A percentile compares a stretch with the other conserved stretches of the same genome.
These are phyloP conservation scores for Rhodotorula graminis DNA, from an alignment of 768 basidiomycete genomes.

Conservation along the genomic window DNA sequence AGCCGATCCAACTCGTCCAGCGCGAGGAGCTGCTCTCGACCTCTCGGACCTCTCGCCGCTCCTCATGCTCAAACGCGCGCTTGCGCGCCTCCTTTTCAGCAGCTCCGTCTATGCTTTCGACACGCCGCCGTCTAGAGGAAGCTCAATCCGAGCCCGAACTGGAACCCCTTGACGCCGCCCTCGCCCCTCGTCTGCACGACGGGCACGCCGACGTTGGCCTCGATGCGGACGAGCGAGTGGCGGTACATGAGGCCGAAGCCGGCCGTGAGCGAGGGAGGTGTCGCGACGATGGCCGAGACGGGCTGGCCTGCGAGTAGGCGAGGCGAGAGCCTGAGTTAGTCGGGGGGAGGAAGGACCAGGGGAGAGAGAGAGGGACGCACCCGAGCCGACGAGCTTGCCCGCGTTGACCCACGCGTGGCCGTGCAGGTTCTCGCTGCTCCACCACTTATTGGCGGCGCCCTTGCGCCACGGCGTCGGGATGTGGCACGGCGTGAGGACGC, in stretches of 20 bases:
- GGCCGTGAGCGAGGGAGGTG: slow-evolving; percentile 65
- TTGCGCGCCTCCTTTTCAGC: no score
- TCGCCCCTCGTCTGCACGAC: slow-evolving; percentile 66
- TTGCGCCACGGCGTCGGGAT: slow-evolving; percentile 20
- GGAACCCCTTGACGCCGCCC: slow-evolving; percentile 63
- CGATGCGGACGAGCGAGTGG: slow-evolving; percentile 76
- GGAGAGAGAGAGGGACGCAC: slow-evolving; percentile 51
- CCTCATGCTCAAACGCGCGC: no score
- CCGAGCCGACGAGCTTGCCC: slow-evolving; percentile 64
- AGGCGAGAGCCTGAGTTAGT: no score
- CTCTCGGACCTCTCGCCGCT: no score
- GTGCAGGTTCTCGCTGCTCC: slow-evolving; percentile 52
- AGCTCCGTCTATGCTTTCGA: no score
- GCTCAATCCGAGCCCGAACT: slow-evolving; percentile 74
- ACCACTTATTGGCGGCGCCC: slow-evolving; percentile 45
- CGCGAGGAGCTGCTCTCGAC: no score
- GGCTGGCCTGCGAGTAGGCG: slow-evolving; percentile 44
- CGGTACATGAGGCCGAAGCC: slow-evolving; percentile 79
- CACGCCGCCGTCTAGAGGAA: slow-evolving; percentile 54
- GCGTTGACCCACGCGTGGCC: slow-evolving; percentile 74
- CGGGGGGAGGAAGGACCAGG: neutral
- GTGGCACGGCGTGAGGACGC: slow-evolving; percentile 70
- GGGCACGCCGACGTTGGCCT: slow-evolving; percentile 82
- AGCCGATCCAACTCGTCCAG: no score
- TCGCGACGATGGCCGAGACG: slow-evolving; percentile 48